Evolutionary conservation across 1,139 yeast species (phyloP), one percentile per base, ranked within the genome.

Genomic region (Meyerozyma sp.): DNA sequence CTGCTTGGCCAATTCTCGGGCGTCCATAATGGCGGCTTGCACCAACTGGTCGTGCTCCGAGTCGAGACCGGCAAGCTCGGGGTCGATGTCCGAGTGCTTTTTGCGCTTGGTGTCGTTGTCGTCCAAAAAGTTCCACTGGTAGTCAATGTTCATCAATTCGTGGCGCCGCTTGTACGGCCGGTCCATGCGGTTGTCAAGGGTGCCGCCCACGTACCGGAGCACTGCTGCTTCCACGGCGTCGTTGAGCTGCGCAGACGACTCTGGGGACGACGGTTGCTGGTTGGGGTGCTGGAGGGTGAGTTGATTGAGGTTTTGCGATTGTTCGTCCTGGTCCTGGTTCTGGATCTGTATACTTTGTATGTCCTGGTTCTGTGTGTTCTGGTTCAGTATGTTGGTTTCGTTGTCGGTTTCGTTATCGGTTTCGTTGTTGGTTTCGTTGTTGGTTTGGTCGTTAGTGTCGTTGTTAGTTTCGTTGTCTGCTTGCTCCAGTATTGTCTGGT

Each of bases 151-250:
- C 46, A 61, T 65, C 36, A 68, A 61, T 46, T 70, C 77, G 34
- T 63, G 44, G 34, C 52, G 54, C 55, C 54, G 48, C 54, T 56
- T 40, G 25, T 25, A 37, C 8, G 37, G 37, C 40, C 46, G 34
- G 34, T 30, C 34, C 16, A 30, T 30, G 20, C 34, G 20, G 20
- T 61, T 57, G 28, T 73, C 77, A 40, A 80, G 62, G 1, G 81
- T 74, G 5, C 81, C 82, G 13, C 85, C 86, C 8, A 84, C 91
- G 51, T 78, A 77, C 46, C 79, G 74, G 79, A 84, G 72, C 30
- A 84, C 88, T 0, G 89, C 91, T n/a, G 85, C 90, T 53, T 79
- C 85, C 6, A 80, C 85, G 4, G 81, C 79, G 51, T 75, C 79
- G 44, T 70, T 71, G 27, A 71, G 58, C 53, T 70, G 75, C 43